Percentiles rank a stretch among this genome's conserved stretches.
Conservation (phyloP, 1,284 basidiomycete species). For the Pseudozyma thailandica region DNA sequence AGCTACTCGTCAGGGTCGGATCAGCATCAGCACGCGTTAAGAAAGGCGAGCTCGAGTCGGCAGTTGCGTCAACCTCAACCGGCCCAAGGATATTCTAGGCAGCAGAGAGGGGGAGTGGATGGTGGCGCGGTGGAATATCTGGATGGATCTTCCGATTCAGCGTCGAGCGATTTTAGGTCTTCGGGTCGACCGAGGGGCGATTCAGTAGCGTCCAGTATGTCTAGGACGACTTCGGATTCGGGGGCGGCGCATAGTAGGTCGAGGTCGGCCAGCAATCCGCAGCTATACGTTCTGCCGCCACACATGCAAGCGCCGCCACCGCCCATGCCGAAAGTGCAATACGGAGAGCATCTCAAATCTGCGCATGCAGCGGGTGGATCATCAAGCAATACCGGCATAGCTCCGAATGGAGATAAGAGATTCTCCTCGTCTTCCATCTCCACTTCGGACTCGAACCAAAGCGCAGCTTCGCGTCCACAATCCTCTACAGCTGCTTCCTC, state of each 20-base stretch:
- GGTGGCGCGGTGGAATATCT: conserved; percentile 49
- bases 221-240: conserved; percentile 39
- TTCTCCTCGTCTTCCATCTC: conserved; percentile 52
- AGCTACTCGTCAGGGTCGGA: conserved; percentile 41
- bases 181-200: conserved; percentile 30
- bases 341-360: conserved; percentile 14
- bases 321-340: conserved; percentile 43
- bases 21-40: conserved; percentile 48
- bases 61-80: conserved; percentile 48
- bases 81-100: conserved; percentile 3
- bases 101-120: conserved; percentile 24
- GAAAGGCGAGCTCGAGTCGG: conserved; percentile 56
- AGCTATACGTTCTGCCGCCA: conserved; percentile 35
- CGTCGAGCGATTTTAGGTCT: conserved; percentile 25
- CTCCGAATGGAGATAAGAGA: conserved; percentile 34
- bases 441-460: conserved; percentile 48
- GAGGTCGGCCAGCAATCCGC: conserved; percentile 55
- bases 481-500: conserved; percentile 57
- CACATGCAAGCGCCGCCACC: conserved; percentile 41
- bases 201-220: conserved; percentile 36
- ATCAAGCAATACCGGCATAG: conserved; percentile 3
- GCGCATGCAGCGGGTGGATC: too few species aligned
- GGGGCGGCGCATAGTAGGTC: conserved; percentile 37
- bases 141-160: conserved; percentile 39
- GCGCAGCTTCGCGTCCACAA: conserved; percentile 46